These are phyloP conservation scores for Canavalia gladiata DNA, from an alignment of 306 rosid species.

Conservation along the genomic window DNA sequence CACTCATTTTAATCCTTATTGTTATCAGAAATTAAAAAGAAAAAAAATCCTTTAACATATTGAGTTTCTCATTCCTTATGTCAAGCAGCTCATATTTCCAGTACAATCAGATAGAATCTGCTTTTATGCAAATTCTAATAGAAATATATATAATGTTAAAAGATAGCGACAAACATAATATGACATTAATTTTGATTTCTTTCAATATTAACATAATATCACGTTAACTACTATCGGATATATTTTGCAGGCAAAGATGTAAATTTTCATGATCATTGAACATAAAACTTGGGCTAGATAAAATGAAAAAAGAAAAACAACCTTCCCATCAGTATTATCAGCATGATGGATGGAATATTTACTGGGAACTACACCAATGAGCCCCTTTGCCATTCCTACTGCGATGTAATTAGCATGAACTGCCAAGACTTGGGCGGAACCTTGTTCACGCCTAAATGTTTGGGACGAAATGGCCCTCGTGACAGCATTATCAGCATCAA, in stretches of 20 bases:
- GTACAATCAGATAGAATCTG: slow-evolving; percentile 33
- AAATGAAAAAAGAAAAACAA: slow-evolving; percentile 41
- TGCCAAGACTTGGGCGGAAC: slow-evolving; percentile 87
- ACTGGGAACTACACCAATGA: slow-evolving; percentile 75
- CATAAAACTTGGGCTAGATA: slow-evolving; percentile 37
- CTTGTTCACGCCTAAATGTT: slow-evolving; percentile 82
- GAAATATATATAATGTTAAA: slow-evolving; percentile 31
- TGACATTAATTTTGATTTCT: not conserved
- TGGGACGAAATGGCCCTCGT: slow-evolving; percentile 75
- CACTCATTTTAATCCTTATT: not conserved
- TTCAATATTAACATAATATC: not conserved
- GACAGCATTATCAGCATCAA: slow-evolving; percentile 71
- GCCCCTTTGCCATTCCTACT: slow-evolving; percentile 92
- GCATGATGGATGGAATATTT: slow-evolving; percentile 81
- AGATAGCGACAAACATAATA: slow-evolving; percentile 34
- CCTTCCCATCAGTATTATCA: slow-evolving; percentile 89
- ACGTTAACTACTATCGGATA: not conserved
- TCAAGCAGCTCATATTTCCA: slow-evolving; percentile 29
- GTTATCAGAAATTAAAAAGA: slow-evolving; percentile 20
- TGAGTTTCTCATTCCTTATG: slow-evolving; percentile 37
- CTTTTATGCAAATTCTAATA: slow-evolving; percentile 33
- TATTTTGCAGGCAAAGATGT: slow-evolving; percentile 20
- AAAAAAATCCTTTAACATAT: slow-evolving; percentile 14
- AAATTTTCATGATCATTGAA: slow-evolving; percentile 28
- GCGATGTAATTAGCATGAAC: slow-evolving; percentile 88